Conservation (phyloP, 2,329 filamentous ascomycete genomes). For the Colletotrichum cereale region DNA sequence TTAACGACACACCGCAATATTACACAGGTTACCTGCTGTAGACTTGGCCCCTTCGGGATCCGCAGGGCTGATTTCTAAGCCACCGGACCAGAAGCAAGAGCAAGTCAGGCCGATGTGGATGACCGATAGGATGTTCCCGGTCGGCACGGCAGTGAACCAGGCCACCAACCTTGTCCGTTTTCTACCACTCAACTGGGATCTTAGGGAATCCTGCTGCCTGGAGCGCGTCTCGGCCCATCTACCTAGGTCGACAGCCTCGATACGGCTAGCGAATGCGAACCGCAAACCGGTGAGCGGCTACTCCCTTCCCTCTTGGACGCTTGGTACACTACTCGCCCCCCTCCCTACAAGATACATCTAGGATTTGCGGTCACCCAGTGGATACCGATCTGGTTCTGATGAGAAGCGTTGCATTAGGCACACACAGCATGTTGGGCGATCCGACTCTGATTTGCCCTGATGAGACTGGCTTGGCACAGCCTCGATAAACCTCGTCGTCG, state of each 20-base stretch:
- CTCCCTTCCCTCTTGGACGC: background rate
- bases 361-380: background rate
- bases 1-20: background rate
- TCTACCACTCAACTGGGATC: background rate
- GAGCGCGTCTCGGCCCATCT: background rate
- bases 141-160: conserved; percentile 33
- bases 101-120: background rate
- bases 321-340: background rate
- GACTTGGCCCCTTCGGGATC: background rate
- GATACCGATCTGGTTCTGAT: background rate
- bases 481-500: background rate
- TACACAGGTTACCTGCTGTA: background rate
- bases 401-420: background rate
- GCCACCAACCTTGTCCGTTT: conserved; percentile 17
- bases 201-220: conserved; percentile 37
- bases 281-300: conserved; percentile 8
- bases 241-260: conserved; percentile 6
- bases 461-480: background rate
- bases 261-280: background rate
- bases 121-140: conserved; percentile 15
- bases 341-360: background rate
- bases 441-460: background rate
- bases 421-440: background rate
- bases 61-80: conserved; percentile 9
- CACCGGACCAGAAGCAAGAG: background rate